Evolutionary conservation across 2,329 filamentous ascomycete species (phyloP).

Genomic region (Aspergillus felis): DNA sequence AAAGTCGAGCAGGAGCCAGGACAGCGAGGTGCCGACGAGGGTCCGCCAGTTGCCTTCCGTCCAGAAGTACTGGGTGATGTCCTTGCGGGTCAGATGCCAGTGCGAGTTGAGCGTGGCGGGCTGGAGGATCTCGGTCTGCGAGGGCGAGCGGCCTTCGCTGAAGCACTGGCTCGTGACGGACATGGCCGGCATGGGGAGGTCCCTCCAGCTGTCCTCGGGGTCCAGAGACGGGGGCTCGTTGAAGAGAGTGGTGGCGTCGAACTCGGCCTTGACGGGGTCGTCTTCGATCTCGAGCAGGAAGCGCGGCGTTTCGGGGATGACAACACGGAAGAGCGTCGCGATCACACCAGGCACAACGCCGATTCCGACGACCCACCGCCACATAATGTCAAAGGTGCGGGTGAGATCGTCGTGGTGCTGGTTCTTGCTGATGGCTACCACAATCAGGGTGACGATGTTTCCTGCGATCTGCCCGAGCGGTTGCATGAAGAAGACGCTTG

Average conservation of each 20-base stretch:
- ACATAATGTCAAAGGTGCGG: conserved; percentile 56
- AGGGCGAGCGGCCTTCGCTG: conserved; percentile 18
- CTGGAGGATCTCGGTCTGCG: conserved; percentile 23
- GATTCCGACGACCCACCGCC: conserved; percentile 64
- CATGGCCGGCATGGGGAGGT: conserved; percentile 21
- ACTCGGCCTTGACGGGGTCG: conserved; percentile 56
- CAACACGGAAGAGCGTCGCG: conserved; percentile 63
- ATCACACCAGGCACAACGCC: conserved; percentile 61
- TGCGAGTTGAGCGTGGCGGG: conserved; percentile 40
- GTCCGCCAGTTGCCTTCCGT: conserved; percentile 42
- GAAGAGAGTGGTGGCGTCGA: conserved; percentile 59
- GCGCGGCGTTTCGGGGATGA: conserved; percentile 62
- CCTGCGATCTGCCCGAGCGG: conserved; percentile 64
- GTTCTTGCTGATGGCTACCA: conserved; percentile 31
- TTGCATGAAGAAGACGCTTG: conserved; percentile 66
- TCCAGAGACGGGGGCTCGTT: conserved; percentile 33
- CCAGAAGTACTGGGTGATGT: conserved; percentile 42
- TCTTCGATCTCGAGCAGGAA: conserved; percentile 64
- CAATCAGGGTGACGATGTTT: conserved; percentile 56
- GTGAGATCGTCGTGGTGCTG: conserved; percentile 24
- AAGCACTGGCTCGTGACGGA: conserved; percentile 24
- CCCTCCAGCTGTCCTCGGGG: conserved; percentile 25
- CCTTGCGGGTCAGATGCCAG: conserved; percentile 36
- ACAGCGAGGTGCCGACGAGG: conserved; percentile 44
- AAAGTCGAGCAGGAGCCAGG: conserved; percentile 56